Base-by-base conservation (phyloP, 768 basidiomycete species). In the Pleurotus sapidus region DNA sequence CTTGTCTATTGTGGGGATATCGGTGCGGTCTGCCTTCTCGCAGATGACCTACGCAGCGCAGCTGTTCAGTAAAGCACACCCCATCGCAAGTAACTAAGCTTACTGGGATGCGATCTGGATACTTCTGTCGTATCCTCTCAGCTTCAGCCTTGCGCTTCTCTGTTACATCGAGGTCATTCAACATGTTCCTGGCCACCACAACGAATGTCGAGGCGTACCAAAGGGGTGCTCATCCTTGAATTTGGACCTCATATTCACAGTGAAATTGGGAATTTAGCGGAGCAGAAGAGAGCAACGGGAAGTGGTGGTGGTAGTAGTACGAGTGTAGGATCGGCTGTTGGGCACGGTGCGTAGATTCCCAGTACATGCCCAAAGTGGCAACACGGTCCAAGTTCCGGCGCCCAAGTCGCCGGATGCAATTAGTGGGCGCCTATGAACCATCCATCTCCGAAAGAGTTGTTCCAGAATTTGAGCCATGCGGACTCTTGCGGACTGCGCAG, bases 101-200 rank as follows among this genome's bases (percentile, higher is more conserved):
- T 59, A 98, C 96, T 38, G 96, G 96, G 70, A 98, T 98, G 60
- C 96, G 88, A 80, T 98, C 97, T 37, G 91, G 91, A 70, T 99
- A 99, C 81, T 99, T 99, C 84, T 95, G 92, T 62, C 95, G 82
- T 68, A 98, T 98, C 57, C 96, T 88, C 81, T 98, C 95, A 37
- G 96, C 96, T 71, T 98, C 96, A 42, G 93, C 94, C 83, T 98
- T 98, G 83, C 96, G 92, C 80, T 98, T 98, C 87, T 97, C 96
- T 98, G 66, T 17, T 40, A 40, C 60, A 56, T 59, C 47, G 66
- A 65, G 58, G 64, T 72, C 42, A 42, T 17, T 77, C 68, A 76
- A 68, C 67, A 61, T 56, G 67, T 70, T 63, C 63, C 49, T 57
- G 43, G 59, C 59, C 30, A 65, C 59, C 9, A 34, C 58, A 59